These are phyloP conservation scores for Chalciporus piperatus DNA, from an alignment of 768 basidiomycete genomes.

Conservation along the genomic window DNA sequence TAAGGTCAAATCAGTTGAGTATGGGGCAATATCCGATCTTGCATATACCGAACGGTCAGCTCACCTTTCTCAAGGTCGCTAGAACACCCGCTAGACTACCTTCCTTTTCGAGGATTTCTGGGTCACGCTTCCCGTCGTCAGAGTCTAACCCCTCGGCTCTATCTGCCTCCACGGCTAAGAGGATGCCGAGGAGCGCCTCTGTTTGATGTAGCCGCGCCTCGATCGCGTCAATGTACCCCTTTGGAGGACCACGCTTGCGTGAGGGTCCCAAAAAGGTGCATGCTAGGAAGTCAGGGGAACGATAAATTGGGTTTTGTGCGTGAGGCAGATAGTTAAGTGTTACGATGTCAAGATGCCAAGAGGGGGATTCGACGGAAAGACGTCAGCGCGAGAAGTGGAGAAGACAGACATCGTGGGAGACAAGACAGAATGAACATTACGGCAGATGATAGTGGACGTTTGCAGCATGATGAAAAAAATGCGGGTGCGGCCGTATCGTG, in stretches of 20 bases:
- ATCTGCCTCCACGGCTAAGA: conserved; percentile 49
- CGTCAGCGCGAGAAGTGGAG: conserved; percentile 5
- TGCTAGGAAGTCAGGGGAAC: conserved; percentile 36
- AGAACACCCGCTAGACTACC: conserved; percentile 36
- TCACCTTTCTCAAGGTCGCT: conserved; percentile 50
- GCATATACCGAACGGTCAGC: conserved; percentile 7
- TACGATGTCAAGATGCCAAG: background rate
- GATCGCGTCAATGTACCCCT: conserved; percentile 93
- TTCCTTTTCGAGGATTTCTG: conserved; percentile 6
- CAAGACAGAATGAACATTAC: conserved; percentile 16
- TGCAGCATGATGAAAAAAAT: conserved; percentile 4
- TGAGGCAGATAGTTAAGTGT: background rate
- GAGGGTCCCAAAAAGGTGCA: conserved; percentile 81
- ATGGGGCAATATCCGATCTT: background rate
- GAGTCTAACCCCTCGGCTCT: conserved; percentile 15
- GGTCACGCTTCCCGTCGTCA: conserved; percentile 22
- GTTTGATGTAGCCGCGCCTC: conserved; percentile 89
- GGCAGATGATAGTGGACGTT: conserved; percentile 13
- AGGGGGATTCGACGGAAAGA: conserved; percentile 6
- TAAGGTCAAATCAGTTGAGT: background rate
- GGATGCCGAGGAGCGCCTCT: conserved; percentile 82
- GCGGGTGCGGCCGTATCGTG: conserved; percentile 8
- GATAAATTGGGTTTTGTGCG: background rate
- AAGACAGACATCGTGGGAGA: conserved; percentile 4
- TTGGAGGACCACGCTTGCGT: conserved; percentile 83